A percentile compares a stretch with the other conserved stretches of the same genome.
phyloP scores from a whole-genome alignment of 2,329 filamentous ascomycete species.

The Neoscytalidium dimidiatum region DNA sequence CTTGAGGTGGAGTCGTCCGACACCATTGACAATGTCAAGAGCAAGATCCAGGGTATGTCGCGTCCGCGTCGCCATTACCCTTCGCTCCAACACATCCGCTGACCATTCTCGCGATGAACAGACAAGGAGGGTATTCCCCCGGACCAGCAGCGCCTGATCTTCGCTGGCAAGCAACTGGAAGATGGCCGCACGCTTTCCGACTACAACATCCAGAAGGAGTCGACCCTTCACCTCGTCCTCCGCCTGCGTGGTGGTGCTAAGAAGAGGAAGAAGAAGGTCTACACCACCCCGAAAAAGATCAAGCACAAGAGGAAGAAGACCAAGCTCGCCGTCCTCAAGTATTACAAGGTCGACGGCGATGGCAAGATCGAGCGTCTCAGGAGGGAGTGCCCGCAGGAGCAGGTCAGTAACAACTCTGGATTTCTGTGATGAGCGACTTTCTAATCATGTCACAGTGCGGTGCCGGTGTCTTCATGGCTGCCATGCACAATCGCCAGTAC shows the following conservation, averaged over 20 bases:
- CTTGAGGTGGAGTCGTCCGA: conserved; percentile 99
- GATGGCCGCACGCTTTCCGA: conserved; percentile 98
- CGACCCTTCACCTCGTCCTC: conserved; percentile 95
- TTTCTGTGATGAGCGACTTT: not conserved
- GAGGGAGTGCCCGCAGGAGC: conserved; percentile 83
- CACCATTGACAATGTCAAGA: conserved; percentile 99
- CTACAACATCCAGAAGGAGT: conserved; percentile 99
- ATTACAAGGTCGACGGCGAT: conserved; percentile 99
- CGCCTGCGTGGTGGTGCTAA: conserved; percentile 94
- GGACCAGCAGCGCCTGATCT: conserved; percentile 99
- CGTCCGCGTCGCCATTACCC: not conserved
- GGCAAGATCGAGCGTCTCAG: conserved; percentile 99
- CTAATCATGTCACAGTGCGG: conserved; percentile 67
- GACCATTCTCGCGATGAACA: conserved; percentile 52
- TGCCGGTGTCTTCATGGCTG: conserved; percentile 99
- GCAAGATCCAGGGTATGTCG: conserved; percentile 75
- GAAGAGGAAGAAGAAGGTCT: conserved; percentile 99
- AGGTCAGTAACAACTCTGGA: conserved; percentile 71
- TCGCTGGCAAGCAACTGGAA: conserved; percentile 99
- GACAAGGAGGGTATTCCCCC: conserved; percentile 99
- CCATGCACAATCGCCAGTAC: conserved; percentile 99
- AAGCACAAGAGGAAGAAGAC: conserved; percentile 99
- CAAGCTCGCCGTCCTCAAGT: conserved; percentile 99
- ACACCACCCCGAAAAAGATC: conserved; percentile 99
- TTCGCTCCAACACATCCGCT: not conserved